Percentiles rank a stretch among this genome's conserved stretches.
These are phyloP conservation scores for Rhizopogon rudus DNA, from an alignment of 768 basidiomycete genomes.

Conservation along the genomic window DNA sequence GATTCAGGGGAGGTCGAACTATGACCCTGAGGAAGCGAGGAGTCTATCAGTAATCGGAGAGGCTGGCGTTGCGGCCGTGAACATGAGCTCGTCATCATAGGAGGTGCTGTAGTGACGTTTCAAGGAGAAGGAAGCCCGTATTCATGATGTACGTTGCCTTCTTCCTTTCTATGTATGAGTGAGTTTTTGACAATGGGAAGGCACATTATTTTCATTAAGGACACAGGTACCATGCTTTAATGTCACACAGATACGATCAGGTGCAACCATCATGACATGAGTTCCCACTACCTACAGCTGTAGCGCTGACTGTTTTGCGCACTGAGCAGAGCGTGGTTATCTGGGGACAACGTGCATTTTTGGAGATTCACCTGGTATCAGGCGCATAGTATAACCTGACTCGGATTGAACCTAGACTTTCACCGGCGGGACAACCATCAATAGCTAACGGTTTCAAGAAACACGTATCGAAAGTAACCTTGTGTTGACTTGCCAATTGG, in stretches of 20 bases:
- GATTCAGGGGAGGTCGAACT: slow-evolving; percentile 28
- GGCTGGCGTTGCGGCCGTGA: slow-evolving; percentile 10
- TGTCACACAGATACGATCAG: slow-evolving; percentile 7
- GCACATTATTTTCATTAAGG: neutral
- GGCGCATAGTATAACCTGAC: no score
- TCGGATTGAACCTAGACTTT: no score
- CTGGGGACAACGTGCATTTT: no score
- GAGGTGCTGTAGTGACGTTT: neutral
- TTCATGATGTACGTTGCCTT: neutral
- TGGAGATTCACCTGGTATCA: no score
- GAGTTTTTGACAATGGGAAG: neutral
- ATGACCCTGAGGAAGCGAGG: slow-evolving; percentile 30
- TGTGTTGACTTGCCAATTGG: no score
- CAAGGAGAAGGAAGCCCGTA: neutral
- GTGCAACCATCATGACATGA: slow-evolving; percentile 7
- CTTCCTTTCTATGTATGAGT: neutral
- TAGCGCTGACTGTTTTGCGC: no score
- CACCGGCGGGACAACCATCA: no score
- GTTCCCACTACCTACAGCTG: neutral
- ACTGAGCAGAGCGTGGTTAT: no score
- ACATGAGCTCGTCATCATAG: slow-evolving; percentile 2
- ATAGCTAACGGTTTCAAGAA: no score
- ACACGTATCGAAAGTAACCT: no score
- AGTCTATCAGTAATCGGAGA: slow-evolving; percentile 28
- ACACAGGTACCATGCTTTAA: slow-evolving; percentile 30